Evolutionary conservation across 768 basidiomycete species (phyloP).

Genomic region (Obba rivulosa): DNA sequence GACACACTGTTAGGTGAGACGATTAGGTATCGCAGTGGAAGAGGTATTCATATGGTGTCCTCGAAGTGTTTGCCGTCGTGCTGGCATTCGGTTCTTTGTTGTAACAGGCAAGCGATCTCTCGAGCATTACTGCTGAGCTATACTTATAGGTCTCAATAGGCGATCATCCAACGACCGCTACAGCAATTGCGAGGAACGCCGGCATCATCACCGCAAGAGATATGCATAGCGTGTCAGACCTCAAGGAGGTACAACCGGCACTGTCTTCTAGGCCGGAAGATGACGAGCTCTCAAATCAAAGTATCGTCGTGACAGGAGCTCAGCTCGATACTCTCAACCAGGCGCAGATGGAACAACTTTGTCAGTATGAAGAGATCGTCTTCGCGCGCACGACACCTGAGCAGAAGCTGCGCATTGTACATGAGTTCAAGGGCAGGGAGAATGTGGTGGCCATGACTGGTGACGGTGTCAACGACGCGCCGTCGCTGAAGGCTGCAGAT

Average conservation of each 20-base stretch:
- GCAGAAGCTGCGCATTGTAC: conserved; percentile 59
- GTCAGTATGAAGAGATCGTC: conserved; percentile 41
- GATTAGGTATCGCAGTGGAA: conserved; percentile 18
- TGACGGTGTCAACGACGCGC: conserved; percentile 57
- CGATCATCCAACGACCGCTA: conserved; percentile 52
- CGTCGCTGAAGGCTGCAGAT: conserved; percentile 52
- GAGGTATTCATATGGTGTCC: too few species aligned
- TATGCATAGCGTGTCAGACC: conserved; percentile 15
- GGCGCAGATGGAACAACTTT: conserved; percentile 12
- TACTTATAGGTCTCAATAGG: conserved; percentile 21
- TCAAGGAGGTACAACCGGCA: conserved; percentile 21
- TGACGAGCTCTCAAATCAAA: conserved; percentile 18
- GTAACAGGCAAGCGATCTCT: conserved; percentile 37
- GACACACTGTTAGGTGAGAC: conserved; percentile 36
- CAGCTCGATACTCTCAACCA: conserved; percentile 18
- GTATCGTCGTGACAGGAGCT: conserved; percentile 38
- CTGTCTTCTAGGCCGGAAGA: conserved; percentile 6
- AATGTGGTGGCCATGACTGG: conserved; percentile 58
- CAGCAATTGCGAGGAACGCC: conserved; percentile 56
- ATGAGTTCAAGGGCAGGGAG: conserved; percentile 43
- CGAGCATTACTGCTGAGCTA: too few species aligned
- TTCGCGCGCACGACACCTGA: conserved; percentile 58
- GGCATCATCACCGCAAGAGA: conserved; percentile 46
- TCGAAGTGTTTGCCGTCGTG: conserved; percentile 27
- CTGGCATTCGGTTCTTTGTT: conserved; percentile 58